Evolutionary conservation across 306 rosid species (phyloP).

Genomic region (Gastrolobium villosum): DNA sequence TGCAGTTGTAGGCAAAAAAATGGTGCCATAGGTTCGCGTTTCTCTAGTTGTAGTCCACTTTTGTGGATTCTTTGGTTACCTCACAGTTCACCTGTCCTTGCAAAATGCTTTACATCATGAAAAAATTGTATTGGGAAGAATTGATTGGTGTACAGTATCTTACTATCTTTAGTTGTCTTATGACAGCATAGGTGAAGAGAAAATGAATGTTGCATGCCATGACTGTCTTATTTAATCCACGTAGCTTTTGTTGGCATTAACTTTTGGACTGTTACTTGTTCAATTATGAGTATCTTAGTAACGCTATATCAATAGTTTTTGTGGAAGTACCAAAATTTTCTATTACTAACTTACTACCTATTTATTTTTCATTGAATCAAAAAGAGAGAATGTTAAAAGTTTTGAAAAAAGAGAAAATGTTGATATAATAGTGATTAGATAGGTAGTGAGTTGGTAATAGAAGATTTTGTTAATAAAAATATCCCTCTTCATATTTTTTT

Average conservation of each 20-base stretch:
- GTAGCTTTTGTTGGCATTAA: neutral
- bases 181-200: conserved; percentile 28
- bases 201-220: conserved; percentile 24
- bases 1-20: conserved; percentile 38
- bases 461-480: no score
- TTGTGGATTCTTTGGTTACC: conserved; percentile 44
- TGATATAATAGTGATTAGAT: no score
- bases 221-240: conserved; percentile 3
- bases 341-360: no score
- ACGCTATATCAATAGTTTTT: neutral
- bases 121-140: conserved; percentile 39
- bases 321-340: no score
- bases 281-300: neutral
- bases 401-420: no score
- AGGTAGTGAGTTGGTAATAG: no score
- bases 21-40: conserved; percentile 37
- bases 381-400: no score
- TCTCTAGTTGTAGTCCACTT: conserved; percentile 33
- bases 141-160: conserved; percentile 50
- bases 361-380: no score
- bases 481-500: no score
- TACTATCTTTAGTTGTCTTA: conserved; percentile 39
- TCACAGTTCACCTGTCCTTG: conserved; percentile 18
- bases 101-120: conserved; percentile 39
- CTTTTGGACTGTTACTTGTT: conserved; percentile 5